Conservation (phyloP, 1,284 basidiomycete species). For the Termitomyces sp. region DNA sequence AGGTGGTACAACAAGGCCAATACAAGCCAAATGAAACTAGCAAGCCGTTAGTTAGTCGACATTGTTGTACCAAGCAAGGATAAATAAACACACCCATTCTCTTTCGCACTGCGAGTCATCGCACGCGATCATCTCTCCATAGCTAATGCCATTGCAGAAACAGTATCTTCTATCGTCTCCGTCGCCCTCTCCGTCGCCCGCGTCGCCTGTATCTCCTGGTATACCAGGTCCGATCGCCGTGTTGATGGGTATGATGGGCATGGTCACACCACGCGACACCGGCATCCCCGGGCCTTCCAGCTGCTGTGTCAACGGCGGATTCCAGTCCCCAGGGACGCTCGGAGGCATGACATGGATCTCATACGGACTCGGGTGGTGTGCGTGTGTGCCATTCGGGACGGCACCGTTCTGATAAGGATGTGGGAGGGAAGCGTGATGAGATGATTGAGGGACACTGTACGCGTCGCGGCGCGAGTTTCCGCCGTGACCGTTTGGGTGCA, state of each 20-base stretch:
- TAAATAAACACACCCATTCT: conserved; percentile 81
- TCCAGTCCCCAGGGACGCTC: conserved; percentile 31
- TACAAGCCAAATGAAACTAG: conserved; percentile 86
- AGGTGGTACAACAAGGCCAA: conserved; percentile 68
- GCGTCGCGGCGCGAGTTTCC: conserved; percentile 17
- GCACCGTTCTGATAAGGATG: conserved; percentile 22
- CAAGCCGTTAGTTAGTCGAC: conserved; percentile 7
- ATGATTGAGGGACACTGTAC: conserved; percentile 21
- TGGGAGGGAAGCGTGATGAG: conserved; percentile 26
- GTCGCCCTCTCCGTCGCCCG: conserved; percentile 46
- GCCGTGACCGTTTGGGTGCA: conserved; percentile 8
- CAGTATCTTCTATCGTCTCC: conserved; percentile 83
- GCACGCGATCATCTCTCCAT: conserved; percentile 97
- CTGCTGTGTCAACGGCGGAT: conserved; percentile 40
- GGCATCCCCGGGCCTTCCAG: conserved; percentile 77
- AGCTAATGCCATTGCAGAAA: conserved; percentile 82
- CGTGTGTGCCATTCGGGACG: conserved; percentile 12
- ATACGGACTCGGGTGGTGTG: conserved; percentile 21
- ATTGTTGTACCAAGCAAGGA: conserved; percentile 8
- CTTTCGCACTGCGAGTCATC: conserved; percentile 84
- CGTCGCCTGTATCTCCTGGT: conserved; percentile 19
- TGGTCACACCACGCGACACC: conserved; percentile 38
- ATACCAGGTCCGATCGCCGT: conserved; percentile 16
- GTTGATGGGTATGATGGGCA: conserved; percentile 21
- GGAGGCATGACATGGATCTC: conserved; percentile 29